Evolutionary conservation across 352 stramenopile species (phyloP), one percentile per base, ranked within the genome.

Genomic region (Blastocystis sp.): DNA sequence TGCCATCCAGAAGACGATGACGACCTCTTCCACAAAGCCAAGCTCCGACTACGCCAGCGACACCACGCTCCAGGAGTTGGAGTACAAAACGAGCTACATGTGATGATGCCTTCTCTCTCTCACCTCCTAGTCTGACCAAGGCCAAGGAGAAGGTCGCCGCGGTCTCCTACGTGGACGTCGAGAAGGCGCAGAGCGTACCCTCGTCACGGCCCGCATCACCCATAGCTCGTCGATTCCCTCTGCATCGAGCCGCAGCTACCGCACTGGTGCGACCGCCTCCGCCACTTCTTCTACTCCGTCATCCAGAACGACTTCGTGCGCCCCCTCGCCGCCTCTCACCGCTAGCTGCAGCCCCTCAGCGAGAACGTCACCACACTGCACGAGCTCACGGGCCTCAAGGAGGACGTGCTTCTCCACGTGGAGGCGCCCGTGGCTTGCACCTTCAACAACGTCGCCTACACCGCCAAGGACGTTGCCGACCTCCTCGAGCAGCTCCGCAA

Each of bases 261-360:
- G 38, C 52, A 53, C 21, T 84, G 74, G 74, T 84, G 74, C 61
- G 74, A 84, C 61, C 67, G 69, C 28, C 52, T 84, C 52, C 59
- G 56, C 19, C 74, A 62, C 19, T 84, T 84, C 74, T 56, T 84
- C 56, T 67, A 84, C 41, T 84, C 74, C 56, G 19, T 41, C 21
- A 66, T 84, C 43, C 53, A 70, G 9, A 19, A 52, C 23, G 4
- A 52, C 4, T 66, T 84, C 41, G 74, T 84, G 34, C 53, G 19
- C 17, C 19, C 48, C 28, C 2, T 66, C 19, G 3, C 21, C 23
- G 9, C 11, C 40, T 56, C 28, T 84, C n/a, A 84, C 21, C 4
- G 14, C 14, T 81, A 84, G 74, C 10, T 84, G 5, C 34, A 67
- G 7, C 45, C 60, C 19, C 56, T 84, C n/a, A 14, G 19, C 0